A percentile compares a stretch with the other conserved stretches of the same genome.
These are phyloP conservation scores for Trichoderma sp. DNA, from an alignment of 2,329 filamentous ascomycete genomes.

Conservation along the genomic window DNA sequence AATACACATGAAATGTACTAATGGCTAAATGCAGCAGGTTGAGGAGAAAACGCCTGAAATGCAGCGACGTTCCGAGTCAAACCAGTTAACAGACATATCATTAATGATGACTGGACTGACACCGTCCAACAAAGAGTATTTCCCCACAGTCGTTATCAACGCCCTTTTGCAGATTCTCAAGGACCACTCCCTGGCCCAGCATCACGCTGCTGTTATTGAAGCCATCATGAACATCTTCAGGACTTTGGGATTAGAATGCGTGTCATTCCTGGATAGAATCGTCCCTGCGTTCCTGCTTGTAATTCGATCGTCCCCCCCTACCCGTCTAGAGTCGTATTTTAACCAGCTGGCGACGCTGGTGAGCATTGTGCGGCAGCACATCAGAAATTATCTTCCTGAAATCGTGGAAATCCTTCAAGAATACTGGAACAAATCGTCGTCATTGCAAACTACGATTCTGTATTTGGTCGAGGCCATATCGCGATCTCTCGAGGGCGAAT, in stretches of 20 bases:
- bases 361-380: constrained; percentile 93
- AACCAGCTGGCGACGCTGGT: constrained; percentile 93
- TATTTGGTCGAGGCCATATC: constrained; percentile 92
- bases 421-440: constrained; percentile 81
- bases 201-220: constrained; percentile 92
- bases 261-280: constrained; percentile 90
- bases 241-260: constrained; percentile 92
- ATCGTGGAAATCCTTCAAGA: constrained; percentile 86
- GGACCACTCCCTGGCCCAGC: constrained; percentile 83
- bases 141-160: constrained; percentile 96
- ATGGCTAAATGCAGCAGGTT: constrained; percentile 58
- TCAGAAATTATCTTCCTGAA: constrained; percentile 82
- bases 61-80: constrained; percentile 64
- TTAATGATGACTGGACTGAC: constrained; percentile 97
- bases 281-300: constrained; percentile 91
- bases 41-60: constrained; percentile 85
- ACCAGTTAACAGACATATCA: constrained; percentile 84
- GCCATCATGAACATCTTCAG: constrained; percentile 99
- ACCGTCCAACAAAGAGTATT: constrained; percentile 97
- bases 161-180: constrained; percentile 90
- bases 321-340: constrained; percentile 90
- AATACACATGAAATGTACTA: constrained; percentile 5
- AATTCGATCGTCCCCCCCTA: constrained; percentile 76
- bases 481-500: constrained; percentile 91
- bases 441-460: constrained; percentile 87